Evolutionary conservation across 306 rosid species (phyloP), one percentile per base, ranked within the genome.

Genomic region (Begonia peltatifolia): DNA sequence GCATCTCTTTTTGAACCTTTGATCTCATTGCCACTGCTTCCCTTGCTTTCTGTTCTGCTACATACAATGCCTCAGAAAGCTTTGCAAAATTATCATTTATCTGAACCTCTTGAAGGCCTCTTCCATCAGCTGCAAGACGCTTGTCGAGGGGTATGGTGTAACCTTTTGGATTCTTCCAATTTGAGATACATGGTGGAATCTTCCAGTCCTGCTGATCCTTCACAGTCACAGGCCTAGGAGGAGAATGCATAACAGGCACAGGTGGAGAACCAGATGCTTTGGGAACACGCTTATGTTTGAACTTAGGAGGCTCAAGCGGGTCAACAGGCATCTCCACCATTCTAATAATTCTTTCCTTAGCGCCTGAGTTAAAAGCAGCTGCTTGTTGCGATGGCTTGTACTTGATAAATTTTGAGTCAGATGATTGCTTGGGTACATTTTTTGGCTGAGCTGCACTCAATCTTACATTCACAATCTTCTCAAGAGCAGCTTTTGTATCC

Each of bases 121-220:
- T 76, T 18, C 90, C 94, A 70, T 89, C 94, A 46, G 94, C 82
- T 0, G 95, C 94, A 41, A 89, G 87, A 14, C 95, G 83, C 69
- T 89, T 84, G 59, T 84, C 97, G 56, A 89, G 86, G 2, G 95
- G 95, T 49, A 89, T 89, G 0, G 89, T 84, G 15, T 89, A 80
- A 67, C 97, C 94, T 74, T 89, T 89, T 0, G 93, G 95, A 58
- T 89, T 89, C 90, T 89, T 82, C 97, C 95, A 89, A 73, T 78
- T 82, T n/a, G 95, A 89, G 49, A 89, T 84, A 52, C 94, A 85
- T 12, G 94, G 97, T 0, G 95, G 97, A 30, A 85, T 85, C 66
- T 89, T 84, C 97, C 95, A 89, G 55, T 89, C 97, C 53, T 82
- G 90, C 68, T 82, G 94, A 57, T 89, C 97, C 63, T 84, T 89